Evolutionary conservation across 441 rosid species (phyloP), one percentile per base, ranked within the genome.

Genomic region (Gossypium schwendimanii): DNA sequence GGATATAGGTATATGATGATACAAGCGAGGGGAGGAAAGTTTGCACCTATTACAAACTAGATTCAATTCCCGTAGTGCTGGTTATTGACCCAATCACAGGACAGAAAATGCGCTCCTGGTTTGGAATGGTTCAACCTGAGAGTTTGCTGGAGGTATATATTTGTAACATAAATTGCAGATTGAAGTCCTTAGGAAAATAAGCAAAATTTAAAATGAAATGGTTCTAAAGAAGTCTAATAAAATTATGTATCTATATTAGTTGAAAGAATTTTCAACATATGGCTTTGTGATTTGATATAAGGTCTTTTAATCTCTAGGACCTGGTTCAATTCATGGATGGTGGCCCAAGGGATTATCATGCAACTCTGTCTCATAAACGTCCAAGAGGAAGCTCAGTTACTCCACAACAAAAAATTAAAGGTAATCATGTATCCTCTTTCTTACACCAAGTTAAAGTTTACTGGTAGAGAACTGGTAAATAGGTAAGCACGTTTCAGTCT

Each of bases 21-120:
- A 87, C 94, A 54, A 88, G 93, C 17, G 98, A 91, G 72, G 98
- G 99, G 67, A 84, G 76, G 84, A 95, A 95, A 85, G 99, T 95
- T 36, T 87, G 97, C 84, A 95, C 98, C 58, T 95, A 87, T 78
- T 95, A 95, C 86, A 88, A 82, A 73, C 83, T 95, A 80, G 94
- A 89, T 74, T 86, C 89, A 4, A 80, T 89, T 76, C 98, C 99
- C 11, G 97, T 88, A 53, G 92, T 95, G 57, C 98, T 95, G 14
- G 92, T 93, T 41, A 83, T 95, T 47, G 99, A 95, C 74, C 99
- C 99, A 52, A 90, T 94, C 76, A 95, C 99, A 3, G 99, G 99
- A 59, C 96, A 93, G 81, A 95, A 84, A 70, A 75, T 93, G 96
- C 88, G 88, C 62, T 84, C 84, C 55, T 95, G 99, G 99, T 73